Conservation (phyloP, 176 grass and related monocot genomes). For the Hordeum marinum region DNA sequence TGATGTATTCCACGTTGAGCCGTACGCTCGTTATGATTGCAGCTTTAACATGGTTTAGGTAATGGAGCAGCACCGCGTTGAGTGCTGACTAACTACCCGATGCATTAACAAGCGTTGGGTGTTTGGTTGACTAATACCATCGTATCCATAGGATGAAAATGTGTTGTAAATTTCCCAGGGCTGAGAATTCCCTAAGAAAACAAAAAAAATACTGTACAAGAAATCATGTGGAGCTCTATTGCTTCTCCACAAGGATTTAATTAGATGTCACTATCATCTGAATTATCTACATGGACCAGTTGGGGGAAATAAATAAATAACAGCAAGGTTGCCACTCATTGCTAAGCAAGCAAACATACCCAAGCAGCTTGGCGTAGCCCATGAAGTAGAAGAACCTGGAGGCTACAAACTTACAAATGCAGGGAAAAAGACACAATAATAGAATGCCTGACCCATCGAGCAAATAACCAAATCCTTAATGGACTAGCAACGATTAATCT, state of each 20-base stretch:
- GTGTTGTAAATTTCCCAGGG: neutral
- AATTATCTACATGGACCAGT: neutral
- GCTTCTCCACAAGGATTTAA: neutral
- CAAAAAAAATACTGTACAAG: neutral
- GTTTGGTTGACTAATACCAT: too few relatives aligned
- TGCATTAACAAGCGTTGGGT: neutral
- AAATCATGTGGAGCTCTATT: neutral
- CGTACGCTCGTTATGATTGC: too few relatives aligned
- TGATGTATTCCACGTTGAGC: too few relatives aligned
- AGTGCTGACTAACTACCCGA: neutral
- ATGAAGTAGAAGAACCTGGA: conserved; percentile 90
- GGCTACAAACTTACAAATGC: too few relatives aligned
- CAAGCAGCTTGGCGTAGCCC: conserved; percentile 70
- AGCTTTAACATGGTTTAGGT: too few relatives aligned
- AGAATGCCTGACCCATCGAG: neutral
- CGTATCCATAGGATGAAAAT: too few relatives aligned
- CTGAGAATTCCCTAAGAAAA: neutral
- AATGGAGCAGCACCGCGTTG: neutral
- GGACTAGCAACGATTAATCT: neutral
- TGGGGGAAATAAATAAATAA: neutral
- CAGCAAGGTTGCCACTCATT: neutral
- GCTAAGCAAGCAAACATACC: conserved; percentile 33
- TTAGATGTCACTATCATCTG: neutral
- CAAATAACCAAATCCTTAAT: neutral
- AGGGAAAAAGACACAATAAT: neutral